Evolutionary conservation across 2,329 filamentous ascomycete genomes (phyloP).

Genomic region (Pseudogymnoascus pannorum): DNA sequence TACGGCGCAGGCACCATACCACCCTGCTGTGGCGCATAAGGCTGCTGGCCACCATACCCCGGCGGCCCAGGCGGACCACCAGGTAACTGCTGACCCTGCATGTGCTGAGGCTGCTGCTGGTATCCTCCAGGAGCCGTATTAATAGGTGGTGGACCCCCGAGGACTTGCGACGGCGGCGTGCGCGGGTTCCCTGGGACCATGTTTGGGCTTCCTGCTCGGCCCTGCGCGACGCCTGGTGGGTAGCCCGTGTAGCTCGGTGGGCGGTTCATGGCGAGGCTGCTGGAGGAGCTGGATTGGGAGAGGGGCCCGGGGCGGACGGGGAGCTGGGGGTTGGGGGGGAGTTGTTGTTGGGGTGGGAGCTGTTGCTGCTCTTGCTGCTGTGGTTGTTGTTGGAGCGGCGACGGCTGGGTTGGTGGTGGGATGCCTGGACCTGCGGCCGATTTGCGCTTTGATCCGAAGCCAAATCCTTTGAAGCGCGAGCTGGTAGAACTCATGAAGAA

Average conservation of each 20-base stretch:
- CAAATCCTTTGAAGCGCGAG: slow-evolving; percentile 70
- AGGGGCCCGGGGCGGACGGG: slow-evolving; percentile 19
- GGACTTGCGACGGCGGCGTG: slow-evolving; percentile 28
- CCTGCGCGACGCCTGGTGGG: slow-evolving; percentile 37
- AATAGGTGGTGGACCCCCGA: slow-evolving; percentile 59
- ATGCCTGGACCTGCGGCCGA: slow-evolving; percentile 40
- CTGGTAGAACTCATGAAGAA: slow-evolving; percentile 70
- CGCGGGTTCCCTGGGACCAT: slow-evolving; percentile 25
- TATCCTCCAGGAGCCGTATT: slow-evolving; percentile 56
- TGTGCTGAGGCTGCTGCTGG: slow-evolving; percentile 43
- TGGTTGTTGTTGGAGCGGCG: background rate
- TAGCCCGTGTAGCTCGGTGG: slow-evolving; percentile 56
- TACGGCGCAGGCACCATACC: slow-evolving; percentile 25
- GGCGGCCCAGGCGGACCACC: slow-evolving; percentile 28
- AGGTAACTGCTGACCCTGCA: slow-evolving; percentile 14
- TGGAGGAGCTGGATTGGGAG: slow-evolving; percentile 31
- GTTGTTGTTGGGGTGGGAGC: slow-evolving; percentile 34
- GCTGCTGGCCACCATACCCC: slow-evolving; percentile 24
- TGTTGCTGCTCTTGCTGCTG: slow-evolving; percentile 36
- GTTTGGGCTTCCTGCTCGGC: slow-evolving; percentile 40
- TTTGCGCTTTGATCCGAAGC: slow-evolving; percentile 70
- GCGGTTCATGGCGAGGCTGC: slow-evolving; percentile 56
- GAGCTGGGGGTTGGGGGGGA: slow-evolving; percentile 25
- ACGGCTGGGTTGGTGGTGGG: background rate
- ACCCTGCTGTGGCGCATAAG: slow-evolving; percentile 22